Evolutionary conservation across 148 eudicot species (phyloP).

Genomic region (Persicaria tinctoria): DNA sequence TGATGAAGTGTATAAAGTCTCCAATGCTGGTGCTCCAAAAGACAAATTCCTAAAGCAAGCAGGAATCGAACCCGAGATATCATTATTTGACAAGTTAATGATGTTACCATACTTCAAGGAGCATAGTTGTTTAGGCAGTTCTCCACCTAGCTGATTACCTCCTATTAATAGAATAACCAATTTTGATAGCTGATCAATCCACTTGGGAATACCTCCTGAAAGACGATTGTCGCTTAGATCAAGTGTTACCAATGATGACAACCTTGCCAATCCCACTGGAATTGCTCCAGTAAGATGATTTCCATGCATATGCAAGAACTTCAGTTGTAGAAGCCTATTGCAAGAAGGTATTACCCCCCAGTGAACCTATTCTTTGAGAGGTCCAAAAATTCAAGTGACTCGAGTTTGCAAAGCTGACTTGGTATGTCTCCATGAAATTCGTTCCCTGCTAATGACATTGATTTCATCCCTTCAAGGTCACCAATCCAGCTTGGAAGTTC

Average conservation of each 20-base stretch:
- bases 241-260: neutral
- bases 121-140: constrained; percentile 9
- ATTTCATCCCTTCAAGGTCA: no score
- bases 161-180: neutral
- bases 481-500: no score
- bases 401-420: no score
- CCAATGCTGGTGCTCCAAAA: neutral
- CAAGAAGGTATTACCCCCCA: neutral
- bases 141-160: constrained; percentile 12
- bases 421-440: no score
- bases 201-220: neutral
- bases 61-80: constrained; percentile 15
- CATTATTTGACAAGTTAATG: constrained; percentile 19
- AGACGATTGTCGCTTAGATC: constrained; percentile 5
- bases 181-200: neutral
- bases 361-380: no score
- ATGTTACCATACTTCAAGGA: neutral
- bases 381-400: no score
- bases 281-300: neutral
- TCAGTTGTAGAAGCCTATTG: neutral
- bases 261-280: neutral
- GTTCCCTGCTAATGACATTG: no score
- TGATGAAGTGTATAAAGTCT: neutral
- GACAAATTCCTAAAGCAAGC: constrained; percentile 12
- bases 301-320: neutral